Evolutionary conservation across 768 basidiomycete genomes (phyloP).

Genomic region (Hygrocybe punicea): DNA sequence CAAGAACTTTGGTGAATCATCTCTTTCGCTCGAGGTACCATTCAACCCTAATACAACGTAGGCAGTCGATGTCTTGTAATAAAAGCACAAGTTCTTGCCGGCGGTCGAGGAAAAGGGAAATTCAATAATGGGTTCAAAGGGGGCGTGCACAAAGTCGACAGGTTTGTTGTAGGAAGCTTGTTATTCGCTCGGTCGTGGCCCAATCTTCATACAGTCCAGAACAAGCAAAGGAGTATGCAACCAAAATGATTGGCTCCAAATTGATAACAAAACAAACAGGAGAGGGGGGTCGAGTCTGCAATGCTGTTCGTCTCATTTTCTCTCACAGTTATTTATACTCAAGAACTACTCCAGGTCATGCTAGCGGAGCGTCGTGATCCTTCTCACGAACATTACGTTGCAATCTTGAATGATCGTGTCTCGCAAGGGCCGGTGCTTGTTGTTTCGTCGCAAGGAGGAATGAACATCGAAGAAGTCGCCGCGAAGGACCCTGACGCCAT

Average conservation of each 20-base stretch:
- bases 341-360: slow-evolving; percentile 73
- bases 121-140: slow-evolving; percentile 96
- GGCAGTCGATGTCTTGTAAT: slow-evolving; percentile 82
- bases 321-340: background rate
- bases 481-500: slow-evolving; percentile 92
- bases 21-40: slow-evolving; percentile 21
- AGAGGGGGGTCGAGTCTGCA: slow-evolving; percentile 86
- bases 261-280: slow-evolving; percentile 99
- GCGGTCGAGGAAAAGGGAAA: slow-evolving; percentile 96
- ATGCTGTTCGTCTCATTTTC: slow-evolving; percentile 61
- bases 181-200: background rate
- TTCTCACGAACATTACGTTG: slow-evolving; percentile 96
- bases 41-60: slow-evolving; percentile 29
- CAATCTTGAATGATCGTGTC: slow-evolving; percentile 91
- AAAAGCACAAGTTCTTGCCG: slow-evolving; percentile 98
- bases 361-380: slow-evolving; percentile 92
- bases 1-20: slow-evolving; percentile 70
- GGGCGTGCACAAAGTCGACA: slow-evolving; percentile 91
- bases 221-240: slow-evolving; percentile 82
- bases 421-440: slow-evolving; percentile 89
- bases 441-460: slow-evolving; percentile 91
- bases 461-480: slow-evolving; percentile 99
- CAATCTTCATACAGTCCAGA: slow-evolving; percentile 54
- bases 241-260: slow-evolving; percentile 90
- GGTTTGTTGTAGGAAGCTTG: slow-evolving; percentile 44